Evolutionary conservation across 2,329 filamentous ascomycete species (phyloP).

Genomic region (Cytospora paraplurivora): DNA sequence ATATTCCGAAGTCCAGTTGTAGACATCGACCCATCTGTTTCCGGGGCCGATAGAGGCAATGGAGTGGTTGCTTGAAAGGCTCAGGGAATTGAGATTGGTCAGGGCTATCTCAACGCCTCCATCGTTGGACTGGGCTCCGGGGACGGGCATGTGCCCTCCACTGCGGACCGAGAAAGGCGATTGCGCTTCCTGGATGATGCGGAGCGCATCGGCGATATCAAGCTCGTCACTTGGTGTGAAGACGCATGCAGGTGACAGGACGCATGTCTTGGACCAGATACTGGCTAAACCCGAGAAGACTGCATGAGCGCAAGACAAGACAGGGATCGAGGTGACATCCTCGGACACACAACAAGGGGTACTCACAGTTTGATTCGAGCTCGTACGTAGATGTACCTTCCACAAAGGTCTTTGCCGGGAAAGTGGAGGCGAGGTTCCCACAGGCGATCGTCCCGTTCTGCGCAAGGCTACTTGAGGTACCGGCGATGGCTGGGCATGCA

Average conservation of each 20-base stretch:
- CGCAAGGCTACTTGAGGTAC: no score
- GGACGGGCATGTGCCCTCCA: conserved; percentile 48
- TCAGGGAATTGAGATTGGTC: conserved; percentile 29
- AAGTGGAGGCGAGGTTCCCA: no score
- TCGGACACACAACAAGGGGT: no score
- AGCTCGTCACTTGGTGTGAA: neutral
- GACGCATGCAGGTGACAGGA: conserved; percentile 2
- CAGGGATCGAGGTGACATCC: no score
- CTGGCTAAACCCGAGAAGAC: no score
- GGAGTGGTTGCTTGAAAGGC: neutral
- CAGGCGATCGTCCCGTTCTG: no score
- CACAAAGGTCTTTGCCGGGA: no score
- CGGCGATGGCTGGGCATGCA: no score
- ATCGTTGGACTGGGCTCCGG: conserved; percentile 43
- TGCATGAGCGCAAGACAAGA: no score
- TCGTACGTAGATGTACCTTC: no score
- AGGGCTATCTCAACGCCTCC: conserved; percentile 41
- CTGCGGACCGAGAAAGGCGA: conserved; percentile 44
- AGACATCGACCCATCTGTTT: conserved; percentile 1
- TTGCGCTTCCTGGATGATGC: neutral
- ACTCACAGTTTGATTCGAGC: no score
- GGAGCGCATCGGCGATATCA: neutral
- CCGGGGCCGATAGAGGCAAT: conserved; percentile 11
- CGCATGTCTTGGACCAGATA: conserved; percentile 4
- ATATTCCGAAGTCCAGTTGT: conserved; percentile 24